Evolutionary conservation across 257 asterid genomes (phyloP).

Genomic region (Schizonepeta tenuifolia): DNA sequence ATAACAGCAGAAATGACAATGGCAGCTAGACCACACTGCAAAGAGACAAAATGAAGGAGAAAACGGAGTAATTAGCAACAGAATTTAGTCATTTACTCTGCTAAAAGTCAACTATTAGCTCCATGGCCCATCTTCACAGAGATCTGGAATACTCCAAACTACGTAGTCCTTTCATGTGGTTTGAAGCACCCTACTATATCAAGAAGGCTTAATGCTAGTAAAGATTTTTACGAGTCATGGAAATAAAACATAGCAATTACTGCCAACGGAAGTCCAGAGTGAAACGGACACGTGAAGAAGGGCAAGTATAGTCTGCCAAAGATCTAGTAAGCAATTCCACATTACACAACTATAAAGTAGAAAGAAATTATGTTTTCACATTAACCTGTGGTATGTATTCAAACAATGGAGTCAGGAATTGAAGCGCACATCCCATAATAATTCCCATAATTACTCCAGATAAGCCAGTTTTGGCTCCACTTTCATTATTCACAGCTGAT

Average conservation of each 20-base stretch:
- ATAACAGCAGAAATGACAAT: constrained; percentile 96
- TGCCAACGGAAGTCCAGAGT: constrained; percentile 1
- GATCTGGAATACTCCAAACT: constrained; percentile 27
- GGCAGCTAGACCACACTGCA: constrained; percentile 94
- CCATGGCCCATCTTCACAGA: constrained; percentile 28
- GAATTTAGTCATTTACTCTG: not conserved
- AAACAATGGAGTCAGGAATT: constrained; percentile 89
- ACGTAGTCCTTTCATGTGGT: not conserved
- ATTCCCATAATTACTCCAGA: constrained; percentile 94
- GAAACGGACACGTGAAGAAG: constrained; percentile 28
- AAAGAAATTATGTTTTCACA: constrained; percentile 28
- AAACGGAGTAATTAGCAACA: constrained; percentile 24
- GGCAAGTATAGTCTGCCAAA: constrained; percentile 19
- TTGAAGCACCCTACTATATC: constrained; percentile 20
- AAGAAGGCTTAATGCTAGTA: constrained; percentile 19
- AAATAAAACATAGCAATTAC: constrained; percentile 20
- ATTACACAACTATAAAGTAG: constrained; percentile 23
- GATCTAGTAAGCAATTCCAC: constrained; percentile 11
- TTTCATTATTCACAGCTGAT: constrained; percentile 98
- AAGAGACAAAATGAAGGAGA: constrained; percentile 32
- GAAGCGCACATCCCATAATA: constrained; percentile 94
- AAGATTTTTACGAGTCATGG: constrained; percentile 5
- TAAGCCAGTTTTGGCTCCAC: constrained; percentile 99
- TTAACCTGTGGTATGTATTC: constrained; percentile 94
- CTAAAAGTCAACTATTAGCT: constrained; percentile 4